A percentile compares a stretch with the other conserved stretches of the same genome.
phyloP scores from a whole-genome alignment of 108 stramenopile genomes.

The Bacterosira constricta region DNA sequence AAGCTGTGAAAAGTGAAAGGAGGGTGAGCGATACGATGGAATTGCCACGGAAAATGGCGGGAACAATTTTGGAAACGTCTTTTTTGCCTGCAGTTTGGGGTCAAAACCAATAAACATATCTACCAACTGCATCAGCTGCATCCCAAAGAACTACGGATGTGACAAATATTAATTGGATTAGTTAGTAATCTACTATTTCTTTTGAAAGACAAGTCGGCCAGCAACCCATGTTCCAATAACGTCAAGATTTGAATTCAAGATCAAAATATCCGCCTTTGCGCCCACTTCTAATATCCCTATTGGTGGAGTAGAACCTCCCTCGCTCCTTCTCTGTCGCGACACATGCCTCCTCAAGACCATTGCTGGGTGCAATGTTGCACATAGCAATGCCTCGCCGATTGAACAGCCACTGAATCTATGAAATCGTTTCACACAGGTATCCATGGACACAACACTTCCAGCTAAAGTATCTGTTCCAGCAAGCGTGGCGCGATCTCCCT shows the following conservation, averaged over 20 bases:
- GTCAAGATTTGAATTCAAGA: constrained; percentile 30
- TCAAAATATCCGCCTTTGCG: constrained; percentile 30
- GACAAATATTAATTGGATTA: no score
- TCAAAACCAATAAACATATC: no score
- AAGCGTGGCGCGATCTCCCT: constrained; percentile 44
- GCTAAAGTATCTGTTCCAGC: constrained; percentile 59
- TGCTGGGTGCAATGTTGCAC: constrained; percentile 57
- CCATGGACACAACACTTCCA: constrained; percentile 58
- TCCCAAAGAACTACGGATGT: no score
- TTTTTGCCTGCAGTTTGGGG: no score
- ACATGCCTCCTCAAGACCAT: constrained; percentile 39
- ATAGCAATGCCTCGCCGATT: constrained; percentile 42
- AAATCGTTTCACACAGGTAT: constrained; percentile 54
- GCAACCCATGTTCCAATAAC: constrained; percentile 30
- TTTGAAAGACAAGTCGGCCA: constrained; percentile 17
- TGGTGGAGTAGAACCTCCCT: background rate
- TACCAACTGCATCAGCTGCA: no score
- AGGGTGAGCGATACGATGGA: no score
- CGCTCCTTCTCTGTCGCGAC: constrained; percentile 1
- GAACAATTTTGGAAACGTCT: no score
- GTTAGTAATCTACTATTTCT: no score
- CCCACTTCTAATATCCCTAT: constrained; percentile 39
- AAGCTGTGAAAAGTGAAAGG: no score
- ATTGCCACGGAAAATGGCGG: no score
- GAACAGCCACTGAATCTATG: constrained; percentile 50